Evolutionary conservation across 2,329 filamentous ascomycete species (phyloP), one percentile per base, ranked within the genome.

Genomic region (Aschersonia sp.): DNA sequence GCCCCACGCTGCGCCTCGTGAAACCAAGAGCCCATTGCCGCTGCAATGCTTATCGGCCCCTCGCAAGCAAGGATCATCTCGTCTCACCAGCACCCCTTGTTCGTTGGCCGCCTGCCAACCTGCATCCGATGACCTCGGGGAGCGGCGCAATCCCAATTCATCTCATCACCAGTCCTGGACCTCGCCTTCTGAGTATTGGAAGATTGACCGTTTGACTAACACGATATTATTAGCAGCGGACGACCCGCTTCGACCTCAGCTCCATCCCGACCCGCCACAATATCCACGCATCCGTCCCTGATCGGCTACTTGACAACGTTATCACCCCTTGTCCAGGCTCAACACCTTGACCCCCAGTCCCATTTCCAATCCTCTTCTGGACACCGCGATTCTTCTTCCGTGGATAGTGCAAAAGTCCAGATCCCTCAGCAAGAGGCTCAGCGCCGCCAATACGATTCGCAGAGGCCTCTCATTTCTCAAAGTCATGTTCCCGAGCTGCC

Each of bases 251-350:
- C 49, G 51, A 56, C 57, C 53, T 55, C 59, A 47, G 52, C 50
- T 48, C 52, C 52, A 50, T 50, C 53, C 53, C 59, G 58, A 54
- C 56, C 58, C 40, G 49, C 53, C 47, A 55, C 56, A 51, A 53
- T 59, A 49, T 76, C 75, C 42, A 68, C 74, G 31, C 77, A 79
- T 60, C 74, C 79, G 47, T 83, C 83, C 35, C 80, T 84, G 56
- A 72, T 76, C 57, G 79, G 78, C 52, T 79, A 83, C 61, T 68
- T 83, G 50, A 84, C 82, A 45, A 77, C 79, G 35, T 83, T 81
- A 32, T 84, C 82, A 29, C 78, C 83, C 32, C 64, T 83, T 49
- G 73, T 84, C 45, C 79, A 81, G 56, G 73, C 76, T 45, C 69
- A 67, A 30, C 73, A 74, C 53, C 58, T 73, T 35, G 55, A 59